These are phyloP conservation scores for Linum usitatissimum DNA, from an alignment of 345 rosid species.

Conservation along the genomic window DNA sequence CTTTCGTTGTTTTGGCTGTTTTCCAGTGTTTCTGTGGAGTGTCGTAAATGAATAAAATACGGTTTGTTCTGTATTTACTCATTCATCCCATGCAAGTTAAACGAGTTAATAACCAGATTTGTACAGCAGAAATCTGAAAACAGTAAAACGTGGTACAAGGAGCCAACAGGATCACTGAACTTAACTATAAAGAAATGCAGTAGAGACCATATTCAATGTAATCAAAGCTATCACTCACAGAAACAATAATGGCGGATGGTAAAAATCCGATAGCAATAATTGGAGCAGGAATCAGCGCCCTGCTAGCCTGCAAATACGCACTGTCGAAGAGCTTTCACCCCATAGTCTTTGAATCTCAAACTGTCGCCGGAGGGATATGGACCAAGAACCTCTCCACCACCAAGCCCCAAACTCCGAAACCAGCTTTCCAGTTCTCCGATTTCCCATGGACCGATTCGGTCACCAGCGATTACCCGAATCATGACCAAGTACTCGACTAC, in stretches of 20 bases:
- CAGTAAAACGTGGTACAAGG: too few relatives aligned
- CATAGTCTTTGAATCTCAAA: conserved; percentile 23
- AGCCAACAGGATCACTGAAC: too few relatives aligned
- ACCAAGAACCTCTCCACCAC: conserved; percentile 24
- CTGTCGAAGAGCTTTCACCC: conserved; percentile 27
- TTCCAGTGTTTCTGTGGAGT: too few relatives aligned
- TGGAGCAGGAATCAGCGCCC: conserved; percentile 35
- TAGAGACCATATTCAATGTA: too few relatives aligned
- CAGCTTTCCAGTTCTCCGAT: conserved; percentile 25
- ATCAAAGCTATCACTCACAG: too few relatives aligned
- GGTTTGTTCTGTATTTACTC: too few relatives aligned
- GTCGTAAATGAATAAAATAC: too few relatives aligned
- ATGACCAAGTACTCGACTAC: conserved; percentile 21
- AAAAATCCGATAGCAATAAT: conserved; percentile 21
- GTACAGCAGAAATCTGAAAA: too few relatives aligned
- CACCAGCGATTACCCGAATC: conserved; percentile 16
- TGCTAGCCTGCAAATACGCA: conserved; percentile 31
- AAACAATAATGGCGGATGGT: neutral
- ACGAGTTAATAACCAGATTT: too few relatives aligned
- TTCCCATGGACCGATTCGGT: conserved; percentile 37
- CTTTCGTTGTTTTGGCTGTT: too few relatives aligned
- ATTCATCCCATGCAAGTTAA: too few relatives aligned
- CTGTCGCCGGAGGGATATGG: conserved; percentile 29
- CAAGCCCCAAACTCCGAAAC: conserved; percentile 25
- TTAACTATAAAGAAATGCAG: too few relatives aligned